Conservation (phyloP, 208 protist species). For the Wallacemonas sp. region DNA sequence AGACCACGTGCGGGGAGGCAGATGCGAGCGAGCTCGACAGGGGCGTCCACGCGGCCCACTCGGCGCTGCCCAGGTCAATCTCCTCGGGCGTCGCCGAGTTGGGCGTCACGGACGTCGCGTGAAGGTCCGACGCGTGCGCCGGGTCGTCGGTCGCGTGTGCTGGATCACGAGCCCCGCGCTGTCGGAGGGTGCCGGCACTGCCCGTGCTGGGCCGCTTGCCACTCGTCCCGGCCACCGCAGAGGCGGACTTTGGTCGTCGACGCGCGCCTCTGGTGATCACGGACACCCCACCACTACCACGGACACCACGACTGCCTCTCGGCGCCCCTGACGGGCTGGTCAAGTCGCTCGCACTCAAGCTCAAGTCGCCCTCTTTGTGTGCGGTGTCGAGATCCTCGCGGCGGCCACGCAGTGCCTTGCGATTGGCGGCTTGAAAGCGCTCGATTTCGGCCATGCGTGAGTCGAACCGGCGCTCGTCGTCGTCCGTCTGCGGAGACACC, state of each 20-base stretch:
- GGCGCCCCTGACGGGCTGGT: neutral
- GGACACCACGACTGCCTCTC: neutral
- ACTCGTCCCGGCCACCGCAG: too few relatives aligned
- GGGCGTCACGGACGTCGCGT: neutral
- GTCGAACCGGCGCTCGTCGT: slow-evolving; percentile 10
- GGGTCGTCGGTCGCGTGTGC: too few relatives aligned
- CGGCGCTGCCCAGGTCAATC: neutral
- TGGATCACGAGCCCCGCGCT: too few relatives aligned
- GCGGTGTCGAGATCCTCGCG: neutral
- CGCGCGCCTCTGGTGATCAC: too few relatives aligned
- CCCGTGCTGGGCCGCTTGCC: too few relatives aligned
- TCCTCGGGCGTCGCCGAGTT: slow-evolving; percentile 9
- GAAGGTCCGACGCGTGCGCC: neutral
- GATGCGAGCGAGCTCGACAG: neutral
- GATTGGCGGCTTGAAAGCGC: neutral
- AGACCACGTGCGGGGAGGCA: neutral
- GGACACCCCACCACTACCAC: too few relatives aligned
- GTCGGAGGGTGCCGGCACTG: too few relatives aligned
- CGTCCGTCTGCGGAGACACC: slow-evolving; percentile 6
- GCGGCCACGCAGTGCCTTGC: neutral
- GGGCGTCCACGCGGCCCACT: slow-evolving; percentile 8
- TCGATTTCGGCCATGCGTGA: slow-evolving; percentile 5
- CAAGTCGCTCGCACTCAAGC: neutral
- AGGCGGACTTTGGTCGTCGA: too few relatives aligned
- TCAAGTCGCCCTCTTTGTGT: neutral